Base-by-base conservation (phyloP, 2,329 filamentous ascomycete species). In the Penicillium decumbens region DNA sequence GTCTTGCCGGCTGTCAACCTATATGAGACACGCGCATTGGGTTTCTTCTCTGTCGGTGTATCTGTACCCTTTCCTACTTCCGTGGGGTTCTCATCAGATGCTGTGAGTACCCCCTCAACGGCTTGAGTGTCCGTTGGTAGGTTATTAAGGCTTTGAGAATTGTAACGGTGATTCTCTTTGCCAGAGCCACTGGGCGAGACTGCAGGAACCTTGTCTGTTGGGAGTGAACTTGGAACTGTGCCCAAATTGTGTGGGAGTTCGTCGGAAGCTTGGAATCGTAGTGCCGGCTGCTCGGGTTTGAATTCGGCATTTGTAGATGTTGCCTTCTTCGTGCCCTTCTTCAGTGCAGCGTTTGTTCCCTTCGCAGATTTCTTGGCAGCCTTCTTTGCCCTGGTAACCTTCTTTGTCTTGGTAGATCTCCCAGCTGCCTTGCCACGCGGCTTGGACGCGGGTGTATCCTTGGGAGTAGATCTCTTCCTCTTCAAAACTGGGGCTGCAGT, bases 171-270 rank as follows among this genome's bases (percentile, higher is more conserved):
- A 2, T 45, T 55, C 39, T 60, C 53, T 18, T 54, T 41, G 15
- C 50, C 38, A 38, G 43, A 42, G 12, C 10, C 24, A 45, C 24
- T 29, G 13, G 32, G 20, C 4, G 37, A 41, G 3, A 9, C 15
- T 3, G 20, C 25, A n/a, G 43, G 12, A 20, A 23, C 18, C 13
- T n/a, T 33, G n/a, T 23, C 42, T 29, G 18, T 6, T 27, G n/a
- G 20, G 2, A 42, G 18, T 9, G 58, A 24, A 23, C 45, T 50
- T 18, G 48, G 41, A 15, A 62, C 54, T 6, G 65, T 64, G 5
- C 77, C 79, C n/a, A 83, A 65, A 42, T 80, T 81, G 63, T 83
- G 80, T 13, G 80, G 80, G 32, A 82, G 66, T 42, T 80, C 75
- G 50, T 80, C 70, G 46, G 42, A 40, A 37, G 35, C 33, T 4